phyloP scores from a whole-genome alignment of 2,329 filamentous ascomycete species.

The Sporothrix phasma region DNA sequence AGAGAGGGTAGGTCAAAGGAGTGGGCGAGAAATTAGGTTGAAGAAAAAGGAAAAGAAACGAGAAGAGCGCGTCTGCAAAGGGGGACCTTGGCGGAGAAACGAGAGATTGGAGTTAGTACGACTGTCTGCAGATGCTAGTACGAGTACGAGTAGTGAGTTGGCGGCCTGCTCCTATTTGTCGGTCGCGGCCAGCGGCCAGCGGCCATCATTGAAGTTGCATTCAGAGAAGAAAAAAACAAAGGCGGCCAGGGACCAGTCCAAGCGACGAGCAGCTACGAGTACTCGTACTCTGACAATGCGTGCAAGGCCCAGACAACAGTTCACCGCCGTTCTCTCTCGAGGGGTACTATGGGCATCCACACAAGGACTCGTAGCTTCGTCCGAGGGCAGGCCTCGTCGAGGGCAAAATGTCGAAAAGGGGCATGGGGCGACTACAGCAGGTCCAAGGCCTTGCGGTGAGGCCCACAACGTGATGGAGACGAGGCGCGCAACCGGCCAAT shows the following conservation, averaged over 20 bases:
- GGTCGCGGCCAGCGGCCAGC: background rate
- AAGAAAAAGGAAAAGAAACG: background rate
- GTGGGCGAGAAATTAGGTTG: background rate
- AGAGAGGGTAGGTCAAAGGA: background rate
- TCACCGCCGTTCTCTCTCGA: conserved; percentile 16
- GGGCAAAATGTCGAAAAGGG: background rate
- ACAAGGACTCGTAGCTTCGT: background rate
- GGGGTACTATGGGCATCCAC: too few species aligned
- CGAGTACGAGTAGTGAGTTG: too few species aligned
- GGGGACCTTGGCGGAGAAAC: background rate
- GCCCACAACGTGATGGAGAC: conserved; percentile 14
- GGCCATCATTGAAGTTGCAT: too few species aligned
- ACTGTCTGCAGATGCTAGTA: background rate
- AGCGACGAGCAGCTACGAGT: background rate
- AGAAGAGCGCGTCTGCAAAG: background rate
- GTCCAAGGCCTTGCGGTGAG: background rate
- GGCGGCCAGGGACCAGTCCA: background rate
- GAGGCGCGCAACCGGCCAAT: conserved; percentile 2
- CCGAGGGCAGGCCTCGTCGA: background rate
- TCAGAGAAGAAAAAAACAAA: too few species aligned
- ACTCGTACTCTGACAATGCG: background rate
- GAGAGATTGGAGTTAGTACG: background rate
- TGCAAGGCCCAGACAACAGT: background rate
- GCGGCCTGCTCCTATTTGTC: conserved; percentile 1
- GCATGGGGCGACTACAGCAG: background rate